A percentile compares a stretch with the other conserved stretches of the same genome.
Evolutionary conservation across 495 filamentous ascomycete species (phyloP).

Genomic region (Penicillium steckii): DNA sequence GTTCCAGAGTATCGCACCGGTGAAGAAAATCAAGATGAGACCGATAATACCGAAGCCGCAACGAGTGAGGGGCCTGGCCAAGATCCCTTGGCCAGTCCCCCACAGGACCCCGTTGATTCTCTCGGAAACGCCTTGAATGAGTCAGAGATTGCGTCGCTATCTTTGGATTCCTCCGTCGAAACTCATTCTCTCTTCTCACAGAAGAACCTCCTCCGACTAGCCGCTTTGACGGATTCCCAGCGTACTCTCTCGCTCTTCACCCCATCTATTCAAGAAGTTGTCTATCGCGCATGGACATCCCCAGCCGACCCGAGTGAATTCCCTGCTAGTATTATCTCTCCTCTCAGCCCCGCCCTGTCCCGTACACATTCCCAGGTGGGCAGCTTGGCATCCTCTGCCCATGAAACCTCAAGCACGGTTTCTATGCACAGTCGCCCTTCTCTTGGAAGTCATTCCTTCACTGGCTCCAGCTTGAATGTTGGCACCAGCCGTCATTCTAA

Average conservation of each 20-base stretch:
- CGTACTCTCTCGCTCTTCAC: conserved; percentile 86
- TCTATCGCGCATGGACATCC: conserved; percentile 90
- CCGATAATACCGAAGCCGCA: conserved; percentile 20
- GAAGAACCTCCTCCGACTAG: conserved; percentile 79
- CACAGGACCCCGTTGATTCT: conserved; percentile 73
- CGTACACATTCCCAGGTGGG: conserved; percentile 62
- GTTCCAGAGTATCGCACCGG: conserved; percentile 79
- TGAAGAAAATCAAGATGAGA: conserved; percentile 42
- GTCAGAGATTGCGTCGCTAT: conserved; percentile 69
- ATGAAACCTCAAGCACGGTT: conserved; percentile 44
- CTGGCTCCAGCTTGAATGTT: conserved; percentile 59
- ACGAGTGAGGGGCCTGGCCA: conserved; percentile 49
- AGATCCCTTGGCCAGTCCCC: conserved; percentile 78
- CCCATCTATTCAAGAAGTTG: conserved; percentile 73
- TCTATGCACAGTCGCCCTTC: conserved; percentile 41
- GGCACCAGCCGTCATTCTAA: conserved; percentile 65
- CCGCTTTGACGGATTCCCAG: conserved; percentile 75
- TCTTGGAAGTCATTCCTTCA: conserved; percentile 31
- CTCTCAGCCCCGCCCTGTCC: conserved; percentile 51
- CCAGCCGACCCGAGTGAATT: conserved; percentile 68
- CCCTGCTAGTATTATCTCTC: conserved; percentile 52
- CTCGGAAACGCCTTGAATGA: conserved; percentile 74
- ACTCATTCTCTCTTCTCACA: conserved; percentile 84
- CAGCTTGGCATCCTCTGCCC: conserved; percentile 52
- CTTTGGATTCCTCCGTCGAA: conserved; percentile 72